Percentiles rank a stretch among this genome's conserved stretches.
Evolutionary conservation across 768 basidiomycete genomes (phyloP).

Genomic region (Trametes sanguinea): DNA sequence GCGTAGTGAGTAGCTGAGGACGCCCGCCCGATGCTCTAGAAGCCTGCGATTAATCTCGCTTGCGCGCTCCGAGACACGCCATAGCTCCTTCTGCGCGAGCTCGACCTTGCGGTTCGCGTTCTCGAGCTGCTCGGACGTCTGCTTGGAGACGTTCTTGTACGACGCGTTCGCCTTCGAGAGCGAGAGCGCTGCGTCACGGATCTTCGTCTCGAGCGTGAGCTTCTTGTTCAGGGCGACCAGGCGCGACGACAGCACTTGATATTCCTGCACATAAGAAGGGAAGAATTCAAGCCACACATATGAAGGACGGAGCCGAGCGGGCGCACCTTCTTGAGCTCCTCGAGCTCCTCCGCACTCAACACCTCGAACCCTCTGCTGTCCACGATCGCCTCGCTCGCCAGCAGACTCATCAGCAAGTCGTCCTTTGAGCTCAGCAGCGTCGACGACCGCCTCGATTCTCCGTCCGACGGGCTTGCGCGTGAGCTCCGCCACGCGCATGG

Average conservation of each 20-base stretch:
- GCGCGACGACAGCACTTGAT: constrained; percentile 67
- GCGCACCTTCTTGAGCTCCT: constrained; percentile 68
- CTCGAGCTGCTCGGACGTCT: constrained; percentile 71
- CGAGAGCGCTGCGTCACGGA: constrained; percentile 82
- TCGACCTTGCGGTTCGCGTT: constrained; percentile 75
- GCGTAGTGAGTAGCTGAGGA: constrained; percentile 71
- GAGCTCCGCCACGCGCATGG: constrained; percentile 34
- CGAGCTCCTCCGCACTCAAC: constrained; percentile 70
- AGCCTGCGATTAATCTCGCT: constrained; percentile 64
- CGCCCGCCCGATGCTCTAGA: constrained; percentile 81
- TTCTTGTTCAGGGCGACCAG: constrained; percentile 70
- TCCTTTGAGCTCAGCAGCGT: constrained; percentile 63
- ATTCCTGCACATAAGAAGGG: constrained; percentile 54
- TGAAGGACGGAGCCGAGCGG: constrained; percentile 38
- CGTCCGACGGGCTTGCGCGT: constrained; percentile 39
- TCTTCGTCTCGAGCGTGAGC: constrained; percentile 79
- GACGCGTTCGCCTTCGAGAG: constrained; percentile 66
- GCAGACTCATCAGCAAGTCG: constrained; percentile 83
- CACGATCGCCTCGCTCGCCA: constrained; percentile 93
- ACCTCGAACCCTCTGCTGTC: constrained; percentile 84
- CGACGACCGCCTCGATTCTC: constrained; percentile 46
- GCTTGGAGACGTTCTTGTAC: constrained; percentile 60
- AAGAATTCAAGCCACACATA: constrained; percentile 26
- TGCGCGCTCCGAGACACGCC: constrained; percentile 63
- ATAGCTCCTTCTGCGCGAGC: constrained; percentile 67